Percentiles rank a stretch among this genome's conserved stretches.
These are phyloP conservation scores for Monosporozyma yasuniensis DNA, from an alignment of 805 yeast species.

Conservation along the genomic window DNA sequence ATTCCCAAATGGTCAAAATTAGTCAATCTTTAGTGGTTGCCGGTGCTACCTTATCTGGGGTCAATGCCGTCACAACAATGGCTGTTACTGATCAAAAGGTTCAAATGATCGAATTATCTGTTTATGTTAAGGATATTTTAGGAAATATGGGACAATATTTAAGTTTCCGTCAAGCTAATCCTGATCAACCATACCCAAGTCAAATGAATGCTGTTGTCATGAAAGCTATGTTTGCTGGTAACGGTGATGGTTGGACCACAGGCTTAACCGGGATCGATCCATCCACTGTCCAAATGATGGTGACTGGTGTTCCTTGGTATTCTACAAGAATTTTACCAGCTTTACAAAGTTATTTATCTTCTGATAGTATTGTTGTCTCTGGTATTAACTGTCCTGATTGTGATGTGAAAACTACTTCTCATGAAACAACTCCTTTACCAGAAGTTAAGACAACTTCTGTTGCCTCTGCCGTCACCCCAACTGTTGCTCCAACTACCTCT, in stretches of 20 bases:
- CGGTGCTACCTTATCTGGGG: conserved; percentile 4
- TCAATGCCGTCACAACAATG: conserved; percentile 5
- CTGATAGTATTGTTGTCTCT: neutral
- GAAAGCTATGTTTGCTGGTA: conserved; percentile 3
- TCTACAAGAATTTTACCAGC: conserved; percentile 19
- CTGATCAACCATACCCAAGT: conserved; percentile 8
- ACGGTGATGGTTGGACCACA: conserved; percentile 31
- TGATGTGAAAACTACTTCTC: no score
- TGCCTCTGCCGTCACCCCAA: neutral
- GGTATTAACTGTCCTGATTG: neutral
- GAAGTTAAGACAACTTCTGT: no score
- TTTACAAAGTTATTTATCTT: conserved; percentile 5
- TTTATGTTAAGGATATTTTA: conserved; percentile 8
- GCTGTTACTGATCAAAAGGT: conserved; percentile 2
- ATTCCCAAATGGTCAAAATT: neutral
- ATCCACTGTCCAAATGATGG: conserved; percentile 19
- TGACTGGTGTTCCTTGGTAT: conserved; percentile 32
- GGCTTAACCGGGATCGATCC: conserved; percentile 20
- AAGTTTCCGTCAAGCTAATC: conserved; percentile 8
- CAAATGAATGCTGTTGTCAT: no score
- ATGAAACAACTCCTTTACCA: no score
- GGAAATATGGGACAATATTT: conserved; percentile 5
- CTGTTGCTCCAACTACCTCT: neutral
- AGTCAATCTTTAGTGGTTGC: neutral
- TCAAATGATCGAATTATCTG: conserved; percentile 7